phyloP scores from a whole-genome alignment of 1,284 basidiomycete species.

The Phylloboletellus chloephorus region DNA sequence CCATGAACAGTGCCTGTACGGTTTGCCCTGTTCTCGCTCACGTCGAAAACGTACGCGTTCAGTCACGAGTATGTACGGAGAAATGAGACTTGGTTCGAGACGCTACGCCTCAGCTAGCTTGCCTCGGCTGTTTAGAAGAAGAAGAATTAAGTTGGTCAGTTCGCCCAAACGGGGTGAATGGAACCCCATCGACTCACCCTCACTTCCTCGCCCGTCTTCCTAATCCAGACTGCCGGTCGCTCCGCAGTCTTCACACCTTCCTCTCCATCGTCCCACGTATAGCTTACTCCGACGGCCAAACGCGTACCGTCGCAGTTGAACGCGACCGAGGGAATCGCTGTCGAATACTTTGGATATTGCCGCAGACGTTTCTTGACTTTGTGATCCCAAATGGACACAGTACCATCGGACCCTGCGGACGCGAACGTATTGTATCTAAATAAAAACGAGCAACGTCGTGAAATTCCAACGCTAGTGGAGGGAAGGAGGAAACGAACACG shows the following conservation, averaged over 20 bases:
- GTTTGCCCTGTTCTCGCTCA: no score
- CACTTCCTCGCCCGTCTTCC: conserved; percentile 55
- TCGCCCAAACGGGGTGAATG: no score
- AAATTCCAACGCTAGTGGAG: conserved; percentile 1
- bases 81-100: not conserved
- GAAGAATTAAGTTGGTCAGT: no score
- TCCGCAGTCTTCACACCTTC: conserved; percentile 51
- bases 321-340: conserved; percentile 66
- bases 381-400: conserved; percentile 95
- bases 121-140: conserved; percentile 6
- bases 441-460: not conserved
- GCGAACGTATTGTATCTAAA: conserved; percentile 89
- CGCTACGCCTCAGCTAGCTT: conserved; percentile 6
- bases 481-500: conserved; percentile 40
- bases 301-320: conserved; percentile 82
- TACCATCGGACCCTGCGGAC: conserved; percentile 87
- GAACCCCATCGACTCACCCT: conserved; percentile 38
- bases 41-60: not conserved
- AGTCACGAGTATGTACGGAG: not conserved
- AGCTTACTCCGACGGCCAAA: conserved; percentile 78
- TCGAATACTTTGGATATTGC: conserved; percentile 77
- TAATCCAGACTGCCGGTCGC: conserved; percentile 42
- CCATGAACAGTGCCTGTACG: no score
- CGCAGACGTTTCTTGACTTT: conserved; percentile 92
- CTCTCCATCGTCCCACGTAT: conserved; percentile 85